Percentiles rank a stretch among this genome's conserved stretches.
Conservation (phyloP, 192 early-diverging fungal genomes). For the Gryganskiella cystojenkinii region DNA sequence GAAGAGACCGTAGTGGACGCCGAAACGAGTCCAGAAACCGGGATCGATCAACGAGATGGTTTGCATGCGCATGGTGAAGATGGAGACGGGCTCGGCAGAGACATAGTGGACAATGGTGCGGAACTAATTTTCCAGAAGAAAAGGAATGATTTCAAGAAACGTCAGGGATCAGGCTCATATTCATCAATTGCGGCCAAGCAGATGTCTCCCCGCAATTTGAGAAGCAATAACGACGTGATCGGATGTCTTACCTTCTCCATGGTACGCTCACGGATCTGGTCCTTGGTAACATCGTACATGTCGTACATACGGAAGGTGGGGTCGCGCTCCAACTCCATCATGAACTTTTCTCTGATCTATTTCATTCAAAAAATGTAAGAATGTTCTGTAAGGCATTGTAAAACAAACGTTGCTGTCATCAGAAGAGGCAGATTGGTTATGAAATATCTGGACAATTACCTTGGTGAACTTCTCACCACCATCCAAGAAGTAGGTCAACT, state of each 20-base stretch:
- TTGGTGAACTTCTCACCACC: constrained; percentile 72
- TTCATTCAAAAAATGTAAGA: background rate
- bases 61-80: constrained; percentile 83
- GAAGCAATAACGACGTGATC: too few relatives aligned
- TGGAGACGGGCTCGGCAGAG: constrained; percentile 73
- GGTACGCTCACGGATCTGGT: constrained; percentile 82
- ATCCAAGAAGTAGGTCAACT: constrained; percentile 87
- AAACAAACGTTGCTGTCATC: background rate
- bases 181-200: too few relatives aligned
- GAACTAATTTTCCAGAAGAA: constrained; percentile 44
- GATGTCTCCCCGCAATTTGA: too few relatives aligned
- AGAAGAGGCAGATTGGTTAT: background rate
- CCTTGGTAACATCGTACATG: constrained; percentile 80
- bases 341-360: constrained; percentile 79
- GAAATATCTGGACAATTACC: constrained; percentile 25
- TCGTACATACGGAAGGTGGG: constrained; percentile 84
- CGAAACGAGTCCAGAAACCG: constrained; percentile 91
- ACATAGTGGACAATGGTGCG: constrained; percentile 77
- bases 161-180: background rate
- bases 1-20: constrained; percentile 92
- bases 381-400: constrained; percentile 10
- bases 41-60: constrained; percentile 85
- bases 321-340: constrained; percentile 89
- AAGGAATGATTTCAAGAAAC: background rate
- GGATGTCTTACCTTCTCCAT: constrained; percentile 87